Evolutionary conservation across 129 eudicot species (phyloP).

Genomic region (Flaveria linearis): DNA sequence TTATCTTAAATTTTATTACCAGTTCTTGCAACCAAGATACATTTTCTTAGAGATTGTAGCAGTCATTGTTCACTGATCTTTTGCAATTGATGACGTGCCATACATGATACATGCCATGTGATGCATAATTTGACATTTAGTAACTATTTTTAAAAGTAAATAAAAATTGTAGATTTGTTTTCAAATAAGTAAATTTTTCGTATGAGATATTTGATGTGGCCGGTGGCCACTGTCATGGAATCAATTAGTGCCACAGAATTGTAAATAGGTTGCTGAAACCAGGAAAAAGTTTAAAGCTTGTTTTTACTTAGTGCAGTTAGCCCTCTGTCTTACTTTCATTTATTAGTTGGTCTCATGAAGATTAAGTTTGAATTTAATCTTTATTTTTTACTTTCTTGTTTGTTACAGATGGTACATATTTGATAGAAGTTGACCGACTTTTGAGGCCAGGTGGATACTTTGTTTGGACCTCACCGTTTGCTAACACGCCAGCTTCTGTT

Average conservation of each 20-base stretch:
- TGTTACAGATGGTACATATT: conserved; percentile 71
- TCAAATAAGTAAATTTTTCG: not conserved
- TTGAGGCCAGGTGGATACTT: conserved; percentile 97
- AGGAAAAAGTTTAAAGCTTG: not conserved
- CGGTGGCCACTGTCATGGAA: not conserved
- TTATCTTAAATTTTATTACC: not conserved
- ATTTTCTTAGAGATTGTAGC: not conserved
- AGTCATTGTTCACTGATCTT: not conserved
- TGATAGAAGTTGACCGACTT: conserved; percentile 85
- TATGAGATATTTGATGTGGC: not conserved
- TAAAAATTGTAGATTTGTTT: not conserved
- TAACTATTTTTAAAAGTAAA: not conserved
- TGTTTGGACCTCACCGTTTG: conserved; percentile 93
- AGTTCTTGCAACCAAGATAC: not conserved
- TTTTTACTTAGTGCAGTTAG: not conserved
- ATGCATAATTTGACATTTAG: not conserved
- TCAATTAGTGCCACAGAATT: not conserved
- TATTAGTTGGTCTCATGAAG: not conserved
- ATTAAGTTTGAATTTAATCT: not conserved
- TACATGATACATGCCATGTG: not conserved
- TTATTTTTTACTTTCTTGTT: conserved; percentile 15
- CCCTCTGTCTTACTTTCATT: not conserved
- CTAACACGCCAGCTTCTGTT: conserved; percentile 62
- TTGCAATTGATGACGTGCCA: not conserved
- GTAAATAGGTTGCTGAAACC: not conserved